Base-by-base conservation (phyloP, 345 rosid genomes). In the Gossypium bickii region DNA sequence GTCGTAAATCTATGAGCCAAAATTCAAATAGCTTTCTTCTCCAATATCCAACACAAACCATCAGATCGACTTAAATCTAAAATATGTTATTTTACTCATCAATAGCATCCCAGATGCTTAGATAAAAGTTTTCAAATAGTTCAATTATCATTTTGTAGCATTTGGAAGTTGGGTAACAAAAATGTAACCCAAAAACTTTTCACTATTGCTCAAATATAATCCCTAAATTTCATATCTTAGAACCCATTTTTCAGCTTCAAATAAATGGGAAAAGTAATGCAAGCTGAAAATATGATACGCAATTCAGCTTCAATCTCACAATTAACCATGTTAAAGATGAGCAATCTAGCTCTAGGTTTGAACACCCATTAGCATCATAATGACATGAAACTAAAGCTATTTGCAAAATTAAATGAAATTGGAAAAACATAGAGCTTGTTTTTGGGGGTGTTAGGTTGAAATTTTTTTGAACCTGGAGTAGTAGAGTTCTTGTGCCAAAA, bases 401-500 rank as follows among this genome's bases (percentile, higher is more conserved):
- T 9, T 16, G 1, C 15, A 57, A 47, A 48, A 47, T 7, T 34
- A 45, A 68, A 49, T 25, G 45, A 66, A 49, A 69, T 16, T 53
- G 41, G 43, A n/a, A 25, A 59, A 58, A 59, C 12, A 25, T 25
- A 4, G 13, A 24, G 41, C 41, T 1, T 5, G 7, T 34, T 34
- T 34, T 34, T 34, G 41, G 41, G 41, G 41, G 41, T 34, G 41
- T 34, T 2, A 59, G 24, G 41, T 59, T 59, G 38, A 59, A 59
- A 25, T 9, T 20, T 43, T 43, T 20, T 43, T 34, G 74, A 82
- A 88, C 88, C 97, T 89, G 91, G 74, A 75, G 77, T 67, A 15
- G 92, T 85, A 78, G 93, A 87, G 80, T 92, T 92, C 78, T 85
- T 89, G 74, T 59, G 85, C 91, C 88, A 89, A 93, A 94, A 94